Evolutionary conservation across 225 moss, liverwort and hornwort species (phyloP).

Genomic region (Marchantia paleacea): DNA sequence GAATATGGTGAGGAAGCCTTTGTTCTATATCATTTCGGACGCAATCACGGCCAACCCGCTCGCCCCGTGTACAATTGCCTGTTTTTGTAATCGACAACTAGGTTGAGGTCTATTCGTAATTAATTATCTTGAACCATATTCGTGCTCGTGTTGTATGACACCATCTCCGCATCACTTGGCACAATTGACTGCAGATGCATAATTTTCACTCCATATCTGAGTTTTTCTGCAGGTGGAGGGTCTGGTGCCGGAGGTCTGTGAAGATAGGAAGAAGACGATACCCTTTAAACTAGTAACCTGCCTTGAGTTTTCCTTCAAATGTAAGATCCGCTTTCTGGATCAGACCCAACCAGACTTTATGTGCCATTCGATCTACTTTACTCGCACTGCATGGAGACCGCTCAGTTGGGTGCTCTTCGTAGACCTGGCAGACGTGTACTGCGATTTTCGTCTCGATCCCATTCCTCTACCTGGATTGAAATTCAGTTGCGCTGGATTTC

Average conservation of each 20-base stretch:
- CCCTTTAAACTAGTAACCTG: slow-evolving; percentile 64
- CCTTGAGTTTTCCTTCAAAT: slow-evolving; percentile 75
- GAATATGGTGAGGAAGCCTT: too few relatives aligned
- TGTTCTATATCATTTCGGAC: too few relatives aligned
- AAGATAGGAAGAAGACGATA: slow-evolving; percentile 63
- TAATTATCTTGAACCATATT: too few relatives aligned
- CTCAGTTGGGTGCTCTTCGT: not conserved
- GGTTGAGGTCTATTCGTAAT: too few relatives aligned
- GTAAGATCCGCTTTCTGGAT: slow-evolving; percentile 27
- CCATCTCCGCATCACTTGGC: too few relatives aligned
- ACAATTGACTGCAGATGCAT: too few relatives aligned
- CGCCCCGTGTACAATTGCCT: too few relatives aligned
- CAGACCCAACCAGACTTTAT: not conserved
- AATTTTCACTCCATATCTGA: too few relatives aligned
- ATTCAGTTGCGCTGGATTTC: not conserved
- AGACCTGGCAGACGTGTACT: not conserved
- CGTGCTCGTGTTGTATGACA: too few relatives aligned
- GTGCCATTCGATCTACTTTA: not conserved
- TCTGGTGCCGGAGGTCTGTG: slow-evolving; percentile 59
- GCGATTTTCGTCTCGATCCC: not conserved
- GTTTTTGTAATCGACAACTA: too few relatives aligned
- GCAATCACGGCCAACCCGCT: too few relatives aligned
- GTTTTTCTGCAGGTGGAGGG: slow-evolving; percentile 59
- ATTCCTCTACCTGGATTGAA: not conserved
- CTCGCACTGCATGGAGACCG: too few relatives aligned